Percentiles rank a stretch among this genome's conserved stretches.
Conservation (phyloP, 2,329 filamentous ascomycete species). For the Beauveria caledonica region DNA sequence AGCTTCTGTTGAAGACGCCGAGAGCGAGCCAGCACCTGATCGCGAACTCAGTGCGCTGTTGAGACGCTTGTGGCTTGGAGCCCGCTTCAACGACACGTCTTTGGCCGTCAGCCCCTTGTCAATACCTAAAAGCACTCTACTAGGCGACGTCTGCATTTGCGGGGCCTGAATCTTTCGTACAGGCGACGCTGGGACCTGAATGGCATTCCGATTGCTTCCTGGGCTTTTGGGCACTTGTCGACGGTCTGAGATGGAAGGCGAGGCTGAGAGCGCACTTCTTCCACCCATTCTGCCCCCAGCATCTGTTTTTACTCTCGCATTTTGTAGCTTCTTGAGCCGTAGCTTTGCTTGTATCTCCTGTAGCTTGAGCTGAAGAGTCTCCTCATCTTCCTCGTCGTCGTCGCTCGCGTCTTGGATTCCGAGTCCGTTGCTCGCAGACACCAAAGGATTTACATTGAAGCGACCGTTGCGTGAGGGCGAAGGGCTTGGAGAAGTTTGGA, state of each 20-base stretch:
- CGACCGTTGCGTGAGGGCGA: constrained; percentile 42
- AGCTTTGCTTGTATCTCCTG: constrained; percentile 83
- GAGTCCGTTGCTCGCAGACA: constrained; percentile 26
- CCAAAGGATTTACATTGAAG: neutral
- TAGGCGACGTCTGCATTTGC: constrained; percentile 61
- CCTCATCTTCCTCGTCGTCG: constrained; percentile 85
- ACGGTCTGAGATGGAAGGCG: neutral
- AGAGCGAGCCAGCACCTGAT: neutral
- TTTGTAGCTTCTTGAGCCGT: constrained; percentile 79
- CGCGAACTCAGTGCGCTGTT: neutral
- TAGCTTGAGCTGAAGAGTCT: constrained; percentile 77
- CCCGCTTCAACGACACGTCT: constrained; percentile 77
- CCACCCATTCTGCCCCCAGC: constrained; percentile 13
- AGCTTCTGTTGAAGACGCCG: constrained; percentile 17
- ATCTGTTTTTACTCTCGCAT: constrained; percentile 27
- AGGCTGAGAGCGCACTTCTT: constrained; percentile 6
- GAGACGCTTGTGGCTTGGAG: constrained; percentile 39
- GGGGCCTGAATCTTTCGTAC: constrained; percentile 50
- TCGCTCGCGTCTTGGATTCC: constrained; percentile 38
- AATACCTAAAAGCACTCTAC: constrained; percentile 73
- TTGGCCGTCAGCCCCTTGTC: constrained; percentile 76
- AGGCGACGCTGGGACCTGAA: constrained; percentile 71
- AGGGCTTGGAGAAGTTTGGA: constrained; percentile 58
- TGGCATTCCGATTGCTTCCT: constrained; percentile 13
- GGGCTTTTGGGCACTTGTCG: neutral